A percentile compares a stretch with the other conserved stretches of the same genome.
These are phyloP conservation scores for Solanum etuberosum DNA, from an alignment of 257 asterid species.

Conservation along the genomic window DNA sequence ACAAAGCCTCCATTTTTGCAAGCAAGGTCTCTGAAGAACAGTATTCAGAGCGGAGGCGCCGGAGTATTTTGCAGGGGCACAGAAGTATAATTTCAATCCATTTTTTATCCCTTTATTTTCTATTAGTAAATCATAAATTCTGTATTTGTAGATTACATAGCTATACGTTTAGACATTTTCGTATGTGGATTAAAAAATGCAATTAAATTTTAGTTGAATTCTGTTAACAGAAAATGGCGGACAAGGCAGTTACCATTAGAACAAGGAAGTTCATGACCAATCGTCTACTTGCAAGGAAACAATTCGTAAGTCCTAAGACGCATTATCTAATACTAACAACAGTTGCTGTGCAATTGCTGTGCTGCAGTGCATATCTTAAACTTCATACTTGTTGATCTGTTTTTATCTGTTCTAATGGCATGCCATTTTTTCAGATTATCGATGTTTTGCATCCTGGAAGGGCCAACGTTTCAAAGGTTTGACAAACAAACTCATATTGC, in stretches of 20 bases:
- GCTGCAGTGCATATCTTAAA: neutral
- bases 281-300: slow-evolving; percentile 64
- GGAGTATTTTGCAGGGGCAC: neutral
- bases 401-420: neutral
- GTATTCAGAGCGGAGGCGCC: neutral
- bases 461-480: slow-evolving; percentile 60
- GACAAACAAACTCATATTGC: neutral
- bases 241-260: slow-evolving; percentile 59
- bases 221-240: slow-evolving; percentile 31
- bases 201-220: neutral
- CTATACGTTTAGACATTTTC: neutral
- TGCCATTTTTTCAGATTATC: slow-evolving; percentile 20
- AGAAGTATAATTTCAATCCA: neutral
- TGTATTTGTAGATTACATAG: neutral
- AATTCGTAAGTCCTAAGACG: slow-evolving; percentile 28
- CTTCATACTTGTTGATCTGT: neutral
- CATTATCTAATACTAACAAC: neutral
- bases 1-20: neutral
- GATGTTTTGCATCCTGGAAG: slow-evolving; percentile 71
- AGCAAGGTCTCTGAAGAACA: neutral
- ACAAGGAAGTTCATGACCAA: slow-evolving; percentile 70
- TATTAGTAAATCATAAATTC: neutral
- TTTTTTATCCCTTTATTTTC: neutral
- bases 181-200: neutral
- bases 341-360: neutral